Base-by-base conservation (phyloP, 257 asterid genomes). In the Paraleonurus japonicus region DNA sequence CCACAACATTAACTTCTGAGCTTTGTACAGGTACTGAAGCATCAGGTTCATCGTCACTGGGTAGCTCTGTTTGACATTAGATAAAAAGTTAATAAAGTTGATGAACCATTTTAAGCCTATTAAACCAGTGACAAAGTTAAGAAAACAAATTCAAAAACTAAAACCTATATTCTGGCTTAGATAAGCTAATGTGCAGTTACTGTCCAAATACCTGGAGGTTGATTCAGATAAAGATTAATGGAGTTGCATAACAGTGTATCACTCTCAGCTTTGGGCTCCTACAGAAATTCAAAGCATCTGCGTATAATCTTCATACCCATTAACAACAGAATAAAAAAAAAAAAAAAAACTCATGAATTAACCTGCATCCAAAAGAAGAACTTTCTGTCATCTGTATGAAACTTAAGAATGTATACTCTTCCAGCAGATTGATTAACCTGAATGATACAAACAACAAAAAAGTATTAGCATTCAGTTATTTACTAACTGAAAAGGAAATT, bases 311-410 rank as follows among this genome's bases (percentile, higher is more conserved):
- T 13, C 78, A 64, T 60, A 65, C 62, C 45, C 7, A 39, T 64
- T 32, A 57, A 23, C 24, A 33, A 20, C 22, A 23, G 6, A 61
- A 7, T 16, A 12, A 15, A 1, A 70, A 37, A 51, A 5, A 0
- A 62, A 70, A 37, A 50, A 5, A 1, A 23, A 80, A 68, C 39
- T 53, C 63, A 35, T 50, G 71, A 71, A 10, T 33, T 59, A 58
- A 89, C 99, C 99, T 95, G 99, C 95, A 95, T 84, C 99, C 98
- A 95, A 65, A 83, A 92, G 92, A 95, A 95, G 58, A 87, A 85
- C 92, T 87, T 95, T 81, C 99, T 83, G 71, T 89, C 94, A 73
- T 95, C 98, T 0, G 94, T 82, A 63, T 62, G 95, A 69, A 95
- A 95, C 90, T 87, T 89, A 77, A 92, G 84, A 73, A 95, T 80